Base-by-base conservation (phyloP, 192 early-diverging fungal species). In the Linnemannia zychae region DNA sequence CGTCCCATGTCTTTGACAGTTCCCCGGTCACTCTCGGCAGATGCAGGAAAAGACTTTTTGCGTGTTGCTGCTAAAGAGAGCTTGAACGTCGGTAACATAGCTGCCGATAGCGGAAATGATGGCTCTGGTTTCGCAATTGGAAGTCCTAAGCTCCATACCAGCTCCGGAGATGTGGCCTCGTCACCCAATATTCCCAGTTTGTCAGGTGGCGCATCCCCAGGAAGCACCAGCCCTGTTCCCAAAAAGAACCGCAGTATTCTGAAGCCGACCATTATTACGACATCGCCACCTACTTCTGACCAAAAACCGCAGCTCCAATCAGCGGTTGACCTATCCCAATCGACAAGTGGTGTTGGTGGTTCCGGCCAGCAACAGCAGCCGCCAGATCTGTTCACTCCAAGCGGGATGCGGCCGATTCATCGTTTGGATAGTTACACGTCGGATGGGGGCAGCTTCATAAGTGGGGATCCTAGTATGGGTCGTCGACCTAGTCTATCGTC, bases 201-300 rank as follows among this genome's bases (percentile, higher is more conserved):
- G 6, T 13, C 16, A 34, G 17, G 31, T 33, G 44, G 38, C 1
- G 34, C 75, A 7, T 37, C 70, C 20, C 22, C 75, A 3, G 40
- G 40, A 24, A 20, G 49, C 12, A 24, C 50, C 16, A 20, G 16
- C 17, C 22, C 47, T 18, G 17, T 24, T 15, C 22, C 60, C 50
- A 78, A 78, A 37, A 84, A 75, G 40, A 37, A 47, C n/a, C 83
- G 78, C 17, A 75, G 77, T 33, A 85, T 79, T 28, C 24, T 85
- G 63, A 79, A 79, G 65, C 83, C 83, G 13, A 66, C 74, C 18
- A 76, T 85, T 49, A 76, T 79, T 17, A 84, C 82, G 6, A 79
- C 77, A 5, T 44, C 71, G 37, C 77, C 77, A 36, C 67, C 68
- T 2, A 79, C 63, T n/a, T 20, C 40, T 1, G 82, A 76, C 7